A percentile compares a stretch with the other conserved stretches of the same genome.
phyloP scores from a whole-genome alignment of 1,139 yeast genomes.

The Lodderomyces pseudojiufengensis region DNA sequence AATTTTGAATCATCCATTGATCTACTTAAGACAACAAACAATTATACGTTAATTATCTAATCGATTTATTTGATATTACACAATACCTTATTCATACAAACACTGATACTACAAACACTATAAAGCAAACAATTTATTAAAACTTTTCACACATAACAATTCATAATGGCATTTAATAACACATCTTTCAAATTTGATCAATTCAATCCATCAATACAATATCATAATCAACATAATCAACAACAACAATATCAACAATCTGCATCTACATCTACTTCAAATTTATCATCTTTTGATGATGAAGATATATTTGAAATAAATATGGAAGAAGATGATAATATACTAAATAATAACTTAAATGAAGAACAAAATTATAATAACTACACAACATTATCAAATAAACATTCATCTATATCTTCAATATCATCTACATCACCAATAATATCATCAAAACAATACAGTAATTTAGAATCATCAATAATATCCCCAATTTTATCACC shows the following conservation, averaged over 20 bases:
- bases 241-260: not conserved
- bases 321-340: slow-evolving; percentile 6
- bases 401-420: not conserved
- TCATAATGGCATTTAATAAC: not conserved
- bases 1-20: no score
- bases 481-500: slow-evolving; percentile 6
- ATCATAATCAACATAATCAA: not conserved
- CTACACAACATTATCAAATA: not conserved
- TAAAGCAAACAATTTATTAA: no score
- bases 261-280: slow-evolving; percentile 7
- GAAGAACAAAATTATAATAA: not conserved
- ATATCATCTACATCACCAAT: not conserved
- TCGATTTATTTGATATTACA: no score
- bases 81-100: no score
- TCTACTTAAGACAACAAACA: no score
- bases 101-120: no score
- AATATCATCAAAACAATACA: not conserved
- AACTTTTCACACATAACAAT: no score
- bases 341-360: not conserved
- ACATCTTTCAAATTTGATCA: slow-evolving; percentile 2
- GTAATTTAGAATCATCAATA: slow-evolving; percentile 4
- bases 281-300: slow-evolving; percentile 7
- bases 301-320: slow-evolving; percentile 11
- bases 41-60: no score
- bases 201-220: not conserved